Percentiles rank a stretch among this genome's conserved stretches.
phyloP scores from a whole-genome alignment of 2,329 filamentous ascomycete species.

The Claviceps capensis region DNA sequence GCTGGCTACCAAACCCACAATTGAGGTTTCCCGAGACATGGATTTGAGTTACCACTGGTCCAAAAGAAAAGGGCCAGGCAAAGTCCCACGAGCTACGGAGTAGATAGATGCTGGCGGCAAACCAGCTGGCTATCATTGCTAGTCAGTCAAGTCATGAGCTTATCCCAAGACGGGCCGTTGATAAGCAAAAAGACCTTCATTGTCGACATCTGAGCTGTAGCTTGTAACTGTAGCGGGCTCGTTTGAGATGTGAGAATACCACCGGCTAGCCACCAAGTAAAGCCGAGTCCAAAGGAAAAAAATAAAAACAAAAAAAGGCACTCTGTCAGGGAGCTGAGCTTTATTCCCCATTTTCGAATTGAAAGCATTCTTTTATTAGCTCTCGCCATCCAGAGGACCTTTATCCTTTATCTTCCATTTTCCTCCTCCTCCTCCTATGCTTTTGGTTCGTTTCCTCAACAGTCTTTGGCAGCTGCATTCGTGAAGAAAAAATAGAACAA shows the following conservation, averaged over 20 bases:
- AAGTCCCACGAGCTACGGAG: constrained; percentile 2
- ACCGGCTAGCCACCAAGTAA: neutral
- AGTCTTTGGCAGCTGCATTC: neutral
- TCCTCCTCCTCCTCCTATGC: neutral
- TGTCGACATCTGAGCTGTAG: constrained; percentile 5
- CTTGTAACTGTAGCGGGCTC: constrained; percentile 1
- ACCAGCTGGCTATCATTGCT: constrained; percentile 1
- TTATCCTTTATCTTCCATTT: neutral
- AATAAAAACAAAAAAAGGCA: neutral
- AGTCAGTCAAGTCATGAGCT: constrained; percentile 8
- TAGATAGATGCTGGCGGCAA: constrained; percentile 5
- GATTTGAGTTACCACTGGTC: constrained; percentile 9
- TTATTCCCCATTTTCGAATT: constrained; percentile 4
- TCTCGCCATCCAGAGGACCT: constrained; percentile 3
- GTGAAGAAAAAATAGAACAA: neutral
- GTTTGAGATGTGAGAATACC: constrained; percentile 5
- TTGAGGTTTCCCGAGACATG: constrained; percentile 15
- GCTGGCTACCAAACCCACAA: constrained; percentile 7
- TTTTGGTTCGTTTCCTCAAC: neutral
- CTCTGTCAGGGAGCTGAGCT: constrained; percentile 1
- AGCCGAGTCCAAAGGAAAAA: neutral
- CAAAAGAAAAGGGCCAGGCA: constrained; percentile 1
- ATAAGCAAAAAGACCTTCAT: constrained; percentile 3
- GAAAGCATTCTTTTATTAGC: constrained; percentile 6
- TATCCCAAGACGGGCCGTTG: constrained; percentile 9